Evolutionary conservation across 139 green algal genomes (phyloP).

Genomic region (Ettlia oleoabundans): DNA sequence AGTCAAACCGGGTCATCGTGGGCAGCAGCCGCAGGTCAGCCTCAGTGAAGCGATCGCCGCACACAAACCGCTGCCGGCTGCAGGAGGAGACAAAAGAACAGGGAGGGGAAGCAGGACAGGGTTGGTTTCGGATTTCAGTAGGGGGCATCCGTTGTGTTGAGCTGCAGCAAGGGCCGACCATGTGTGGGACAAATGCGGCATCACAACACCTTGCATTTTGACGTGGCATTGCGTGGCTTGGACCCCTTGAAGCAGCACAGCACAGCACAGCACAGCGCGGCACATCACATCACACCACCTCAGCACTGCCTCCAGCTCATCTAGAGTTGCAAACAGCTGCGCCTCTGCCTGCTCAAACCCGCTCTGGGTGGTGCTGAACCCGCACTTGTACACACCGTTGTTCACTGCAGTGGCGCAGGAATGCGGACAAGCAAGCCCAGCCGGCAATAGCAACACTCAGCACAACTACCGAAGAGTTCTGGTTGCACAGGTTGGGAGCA

Average conservation of each 20-base stretch:
- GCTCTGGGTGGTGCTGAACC: slow-evolving; percentile 83
- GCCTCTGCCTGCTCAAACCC: slow-evolving; percentile 74
- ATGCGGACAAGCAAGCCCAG: not conserved
- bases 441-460: too few species aligned
- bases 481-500: too few species aligned
- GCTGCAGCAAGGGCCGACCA: too few species aligned
- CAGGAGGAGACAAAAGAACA: not conserved
- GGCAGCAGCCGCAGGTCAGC: slow-evolving; percentile 87
- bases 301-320: slow-evolving; percentile 72
- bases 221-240: too few species aligned
- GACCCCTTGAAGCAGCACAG: not conserved
- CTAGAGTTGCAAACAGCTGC: slow-evolving; percentile 69
- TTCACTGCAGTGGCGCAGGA: slow-evolving; percentile 58
- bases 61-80: slow-evolving; percentile 66
- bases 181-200: too few species aligned
- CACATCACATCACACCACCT: not conserved
- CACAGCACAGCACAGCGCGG: not conserved
- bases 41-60: slow-evolving; percentile 84
- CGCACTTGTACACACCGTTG: slow-evolving; percentile 84
- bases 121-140: too few species aligned
- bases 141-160: too few species aligned
- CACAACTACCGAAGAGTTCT: too few species aligned
- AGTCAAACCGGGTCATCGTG: slow-evolving; percentile 83
- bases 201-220: too few species aligned
- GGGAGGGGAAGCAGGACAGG: too few species aligned